Evolutionary conservation across 2,329 filamentous ascomycete species (phyloP).

Genomic region (Trichoderma koningiopsis): DNA sequence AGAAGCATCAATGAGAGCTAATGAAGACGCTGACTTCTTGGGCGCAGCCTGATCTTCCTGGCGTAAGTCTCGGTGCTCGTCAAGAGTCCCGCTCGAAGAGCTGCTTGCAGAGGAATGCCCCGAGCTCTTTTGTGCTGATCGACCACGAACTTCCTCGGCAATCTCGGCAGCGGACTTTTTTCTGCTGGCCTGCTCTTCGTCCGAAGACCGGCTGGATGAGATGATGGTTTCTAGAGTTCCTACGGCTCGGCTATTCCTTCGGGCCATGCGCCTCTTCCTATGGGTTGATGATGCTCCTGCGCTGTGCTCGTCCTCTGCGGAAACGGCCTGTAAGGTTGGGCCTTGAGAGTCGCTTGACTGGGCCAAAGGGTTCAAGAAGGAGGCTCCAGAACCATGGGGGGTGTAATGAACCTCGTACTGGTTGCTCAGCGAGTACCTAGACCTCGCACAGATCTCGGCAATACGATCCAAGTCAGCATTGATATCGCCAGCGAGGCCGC

Average conservation of each 20-base stretch:
- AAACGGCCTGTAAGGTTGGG: slow-evolving; percentile 60
- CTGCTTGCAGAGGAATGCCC: slow-evolving; percentile 38
- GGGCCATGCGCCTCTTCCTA: slow-evolving; percentile 44
- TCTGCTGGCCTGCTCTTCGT: slow-evolving; percentile 59
- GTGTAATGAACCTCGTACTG: slow-evolving; percentile 68
- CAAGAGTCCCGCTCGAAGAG: slow-evolving; percentile 35
- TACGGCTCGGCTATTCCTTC: slow-evolving; percentile 58
- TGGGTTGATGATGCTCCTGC: slow-evolving; percentile 36
- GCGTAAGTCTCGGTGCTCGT: slow-evolving; percentile 35
- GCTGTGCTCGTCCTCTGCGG: slow-evolving; percentile 57
- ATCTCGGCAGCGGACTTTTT: slow-evolving; percentile 62
- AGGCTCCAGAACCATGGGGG: slow-evolving; percentile 60
- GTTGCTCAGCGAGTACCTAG: slow-evolving; percentile 65
- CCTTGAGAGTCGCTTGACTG: slow-evolving; percentile 43
- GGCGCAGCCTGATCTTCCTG: slow-evolving; percentile 28
- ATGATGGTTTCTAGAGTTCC: slow-evolving; percentile 68
- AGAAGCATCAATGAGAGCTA: slow-evolving; percentile 42
- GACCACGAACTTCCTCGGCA: slow-evolving; percentile 56
- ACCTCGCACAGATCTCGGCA: slow-evolving; percentile 67
- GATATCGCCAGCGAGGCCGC: slow-evolving; percentile 54
- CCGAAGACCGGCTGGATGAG: slow-evolving; percentile 65
- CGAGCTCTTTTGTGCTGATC: slow-evolving; percentile 45
- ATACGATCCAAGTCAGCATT: slow-evolving; percentile 64
- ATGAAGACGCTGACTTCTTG: slow-evolving; percentile 37
- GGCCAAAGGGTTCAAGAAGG: slow-evolving; percentile 44